phyloP scores from a whole-genome alignment of 2,329 filamentous ascomycete species.

The Cordyceps farinosa region DNA sequence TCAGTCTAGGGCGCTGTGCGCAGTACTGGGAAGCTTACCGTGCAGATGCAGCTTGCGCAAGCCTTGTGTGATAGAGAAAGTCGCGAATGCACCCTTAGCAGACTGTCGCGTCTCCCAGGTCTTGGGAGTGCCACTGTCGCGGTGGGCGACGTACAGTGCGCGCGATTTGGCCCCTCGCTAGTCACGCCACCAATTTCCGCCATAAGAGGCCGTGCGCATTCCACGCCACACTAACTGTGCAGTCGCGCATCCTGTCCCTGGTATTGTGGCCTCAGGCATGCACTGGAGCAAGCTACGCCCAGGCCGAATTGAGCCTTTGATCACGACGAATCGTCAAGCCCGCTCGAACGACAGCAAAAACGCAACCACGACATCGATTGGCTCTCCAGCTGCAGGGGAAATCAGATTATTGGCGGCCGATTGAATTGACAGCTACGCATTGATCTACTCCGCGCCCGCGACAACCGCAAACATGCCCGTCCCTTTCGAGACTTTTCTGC shows the following conservation, averaged over 20 bases:
- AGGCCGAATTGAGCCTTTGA: conserved; percentile 14
- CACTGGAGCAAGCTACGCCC: conserved; percentile 4
- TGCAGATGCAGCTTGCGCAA: conserved; percentile 12
- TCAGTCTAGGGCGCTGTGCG: not conserved
- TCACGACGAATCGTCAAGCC: conserved; percentile 11
- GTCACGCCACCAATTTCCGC: not conserved
- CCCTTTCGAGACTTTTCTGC: conserved; percentile 61
- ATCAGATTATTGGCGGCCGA: not conserved
- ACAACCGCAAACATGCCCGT: conserved; percentile 50
- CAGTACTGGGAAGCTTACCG: not conserved
- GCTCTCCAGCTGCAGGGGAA: not conserved
- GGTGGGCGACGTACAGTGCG: conserved; percentile 18
- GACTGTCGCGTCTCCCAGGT: conserved; percentile 16
- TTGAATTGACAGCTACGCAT: conserved; percentile 5
- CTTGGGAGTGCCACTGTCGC: conserved; percentile 13
- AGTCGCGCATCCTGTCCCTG: conserved; percentile 13
- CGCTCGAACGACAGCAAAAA: not conserved
- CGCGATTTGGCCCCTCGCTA: conserved; percentile 9
- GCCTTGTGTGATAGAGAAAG: not conserved
- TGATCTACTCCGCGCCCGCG: conserved; percentile 30
- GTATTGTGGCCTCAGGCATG: conserved; percentile 17
- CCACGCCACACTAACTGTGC: conserved; percentile 16
- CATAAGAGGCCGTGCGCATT: conserved; percentile 7
- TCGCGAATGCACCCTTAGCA: conserved; percentile 9
- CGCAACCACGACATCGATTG: conserved; percentile 1